Evolutionary conservation across 768 basidiomycete species (phyloP), one percentile per base, ranked within the genome.

Genomic region (Xerocomus spinulosus): DNA sequence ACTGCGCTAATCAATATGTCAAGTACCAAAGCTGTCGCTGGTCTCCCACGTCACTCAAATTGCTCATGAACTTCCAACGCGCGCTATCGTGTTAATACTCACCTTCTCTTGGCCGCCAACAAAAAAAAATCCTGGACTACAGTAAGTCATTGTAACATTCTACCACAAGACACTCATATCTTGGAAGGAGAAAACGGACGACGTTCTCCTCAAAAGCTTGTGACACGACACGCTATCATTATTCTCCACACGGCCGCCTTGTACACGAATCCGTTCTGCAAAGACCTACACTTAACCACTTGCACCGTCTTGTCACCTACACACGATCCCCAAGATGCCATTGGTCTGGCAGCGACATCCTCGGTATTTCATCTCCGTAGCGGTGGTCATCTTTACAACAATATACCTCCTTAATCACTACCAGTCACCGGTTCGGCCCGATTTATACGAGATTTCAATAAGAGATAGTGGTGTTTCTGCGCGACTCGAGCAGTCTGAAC

Each of bases 381-480:
- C 71, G 29, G 39, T 72, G 48, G 63, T 71, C 33, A 69, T 79
- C 36, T 50, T 70, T 41, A 62, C 68, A 37, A 72, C 79, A 17
- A 60, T 79, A 59, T 77, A 76, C 57, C 56, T 81, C n/a, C 70
- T 80, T 47, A 62, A 65, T 44, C 68, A 71, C 24, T 67, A 68
- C 42, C 63, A 64, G 39, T 50, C 62, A 21, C 48, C 62, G 12
- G 56, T 62, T 30, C 55, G 58, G 25, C 32, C 48, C 9, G 60
- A 57, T 49, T 51, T 46, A 29, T 61, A 55, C 49, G 55, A 62
- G 41, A 42, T 55, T 21, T 55, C 52, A 40, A 53, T 56, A 51
- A 62, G 56, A 49, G 73, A 72, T 56, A 53, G 58, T 28, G 63
- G 60, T 33, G 68, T 80, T 14, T 58, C 70, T 18, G 55, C 58